phyloP scores from a whole-genome alignment of 208 protist genomes.

The Leishmania martiniquensis region DNA sequence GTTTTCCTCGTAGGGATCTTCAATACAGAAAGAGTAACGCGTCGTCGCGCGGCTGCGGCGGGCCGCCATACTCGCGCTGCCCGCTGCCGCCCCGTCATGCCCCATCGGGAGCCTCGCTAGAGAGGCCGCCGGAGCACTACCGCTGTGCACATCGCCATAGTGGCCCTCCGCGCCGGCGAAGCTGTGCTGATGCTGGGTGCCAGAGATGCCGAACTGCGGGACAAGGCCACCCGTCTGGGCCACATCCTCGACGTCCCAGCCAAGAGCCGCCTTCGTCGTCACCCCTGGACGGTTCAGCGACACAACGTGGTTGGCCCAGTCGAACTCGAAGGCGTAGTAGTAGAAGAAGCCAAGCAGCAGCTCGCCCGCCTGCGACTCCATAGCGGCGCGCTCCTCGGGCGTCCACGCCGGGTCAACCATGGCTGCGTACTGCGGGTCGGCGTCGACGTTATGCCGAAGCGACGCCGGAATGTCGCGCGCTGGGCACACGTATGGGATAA shows the following conservation, averaged over 20 bases:
- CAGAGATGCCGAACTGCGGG: background rate
- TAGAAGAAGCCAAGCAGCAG: conserved; percentile 90
- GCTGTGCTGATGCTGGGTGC: background rate
- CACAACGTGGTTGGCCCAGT: conserved; percentile 88
- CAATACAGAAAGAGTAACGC: conserved; percentile 89
- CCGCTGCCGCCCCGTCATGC: background rate
- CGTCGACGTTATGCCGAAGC: conserved; percentile 38
- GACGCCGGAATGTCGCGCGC: conserved; percentile 63
- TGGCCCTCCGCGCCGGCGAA: conserved; percentile 1
- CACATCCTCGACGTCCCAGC: conserved; percentile 79
- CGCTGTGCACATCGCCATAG: conserved; percentile 1
- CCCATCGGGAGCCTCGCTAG: background rate
- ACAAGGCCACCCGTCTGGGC: background rate
- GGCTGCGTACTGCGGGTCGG: conserved; percentile 59
- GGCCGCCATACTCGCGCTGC: conserved; percentile 2
- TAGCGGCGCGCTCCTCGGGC: conserved; percentile 29
- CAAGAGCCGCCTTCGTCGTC: conserved; percentile 79
- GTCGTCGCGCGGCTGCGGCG: conserved; percentile 33
- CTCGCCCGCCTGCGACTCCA: conserved; percentile 64
- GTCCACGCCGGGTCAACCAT: conserved; percentile 49
- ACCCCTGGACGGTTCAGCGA: conserved; percentile 80
- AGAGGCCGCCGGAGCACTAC: conserved; percentile 5
- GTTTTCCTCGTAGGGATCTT: conserved; percentile 93
- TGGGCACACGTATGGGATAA: conserved; percentile 84
- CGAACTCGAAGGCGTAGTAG: conserved; percentile 91